A percentile compares a stretch with the other conserved stretches of the same genome.
phyloP scores from a whole-genome alignment of 73 alveolate genomes.

The Breviolum minutum region DNA sequence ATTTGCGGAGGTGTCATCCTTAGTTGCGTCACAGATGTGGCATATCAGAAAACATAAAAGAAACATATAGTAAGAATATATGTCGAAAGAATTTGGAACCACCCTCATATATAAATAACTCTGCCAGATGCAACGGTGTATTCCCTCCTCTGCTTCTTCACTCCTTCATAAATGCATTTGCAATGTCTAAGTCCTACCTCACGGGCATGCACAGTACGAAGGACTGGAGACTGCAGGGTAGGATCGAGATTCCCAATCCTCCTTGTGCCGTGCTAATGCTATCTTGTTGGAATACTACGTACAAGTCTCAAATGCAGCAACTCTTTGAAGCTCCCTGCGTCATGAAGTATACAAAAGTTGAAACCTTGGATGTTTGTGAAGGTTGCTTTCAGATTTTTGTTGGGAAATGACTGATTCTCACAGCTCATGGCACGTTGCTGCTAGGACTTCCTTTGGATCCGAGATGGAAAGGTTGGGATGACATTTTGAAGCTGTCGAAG shows the following conservation, averaged over 20 bases:
- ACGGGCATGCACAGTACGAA: constrained; percentile 92
- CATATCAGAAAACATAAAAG: background rate
- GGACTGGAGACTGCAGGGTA: constrained; percentile 27
- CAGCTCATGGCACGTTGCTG: background rate
- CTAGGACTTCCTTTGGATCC: constrained; percentile 92
- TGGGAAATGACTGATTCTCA: background rate
- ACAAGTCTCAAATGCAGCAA: background rate
- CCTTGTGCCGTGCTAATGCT: too few species aligned
- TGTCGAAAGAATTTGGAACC: too few species aligned
- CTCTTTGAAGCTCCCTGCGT: background rate
- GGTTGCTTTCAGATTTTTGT: too few species aligned
- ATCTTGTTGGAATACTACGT: too few species aligned
- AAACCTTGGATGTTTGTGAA: too few species aligned
- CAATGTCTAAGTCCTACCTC: constrained; percentile 27
- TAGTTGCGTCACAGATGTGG: background rate
- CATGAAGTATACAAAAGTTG: background rate
- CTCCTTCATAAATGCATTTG: too few species aligned
- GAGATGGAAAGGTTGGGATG: constrained; percentile 41
- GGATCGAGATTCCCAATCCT: too few species aligned
- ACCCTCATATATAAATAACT: too few species aligned
- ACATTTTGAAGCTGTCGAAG: background rate
- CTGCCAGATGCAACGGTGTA: background rate
- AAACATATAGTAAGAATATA: too few species aligned
- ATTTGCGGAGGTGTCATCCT: constrained; percentile 16
- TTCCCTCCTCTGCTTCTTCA: background rate